Evolutionary conservation across 345 rosid genomes (phyloP), one percentile per base, ranked within the genome.

Genomic region (Rubroshorea leprosula): DNA sequence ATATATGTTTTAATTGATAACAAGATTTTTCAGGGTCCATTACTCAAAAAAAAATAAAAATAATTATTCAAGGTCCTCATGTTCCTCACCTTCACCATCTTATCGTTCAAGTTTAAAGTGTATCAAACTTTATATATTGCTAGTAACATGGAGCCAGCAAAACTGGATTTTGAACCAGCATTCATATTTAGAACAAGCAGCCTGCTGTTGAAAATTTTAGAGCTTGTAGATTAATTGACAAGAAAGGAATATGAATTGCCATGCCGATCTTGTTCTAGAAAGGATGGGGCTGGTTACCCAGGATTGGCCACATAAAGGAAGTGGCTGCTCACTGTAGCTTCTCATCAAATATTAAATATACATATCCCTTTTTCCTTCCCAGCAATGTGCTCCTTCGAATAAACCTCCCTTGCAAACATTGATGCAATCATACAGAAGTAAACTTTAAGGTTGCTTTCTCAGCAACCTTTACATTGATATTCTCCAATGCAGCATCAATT

Each of bases 361-460:
- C 16, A 0, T 27, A n/a, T 16, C 23, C 51, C 9, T 59, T 52
- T 54, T 31, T 9, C 12, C 26, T 50, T 26, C 4, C 35, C 44
- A 65, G 58, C 62, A 67, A 64, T 65, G 70, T 61, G 67, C 58
- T 60, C 7, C 13, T 11, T 54, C 31, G 76, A 74, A 76, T 72
- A 71, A 76, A 58, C 57, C 19, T 43, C 45, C 61, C 49, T 58
- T 61, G 72, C 65, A 69, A 66, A 70, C 72, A 75, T 64, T 57
- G 75, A 73, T 73, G 81, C 74, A 71, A 66, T 73, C 80, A 78
- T 65, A 64, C 54, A 68, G 61, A 58, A 73, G 47, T 63, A 49
- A 47, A 47, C 73, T 73, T 70, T 68, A 52, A 54, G 72, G 71
- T 60, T 52, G 76, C 82, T 72, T 69, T 69, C 61, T 68, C 50